Base-by-base conservation (phyloP, 441 rosid species). In the Omphalea diandra region DNA sequence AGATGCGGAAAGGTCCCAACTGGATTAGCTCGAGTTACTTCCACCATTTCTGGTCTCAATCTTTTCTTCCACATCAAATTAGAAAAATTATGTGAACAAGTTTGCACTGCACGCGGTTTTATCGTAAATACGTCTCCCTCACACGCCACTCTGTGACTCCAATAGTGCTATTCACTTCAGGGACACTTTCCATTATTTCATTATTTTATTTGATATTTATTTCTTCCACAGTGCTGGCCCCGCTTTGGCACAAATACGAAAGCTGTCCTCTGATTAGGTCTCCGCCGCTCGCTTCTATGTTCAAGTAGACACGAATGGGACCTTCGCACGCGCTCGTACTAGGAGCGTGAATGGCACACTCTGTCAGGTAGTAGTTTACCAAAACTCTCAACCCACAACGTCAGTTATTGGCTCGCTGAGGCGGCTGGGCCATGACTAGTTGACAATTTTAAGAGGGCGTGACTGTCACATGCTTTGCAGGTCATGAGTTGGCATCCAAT, bases 401-500 rank as follows among this genome's bases (percentile, higher is more conserved):
- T 17, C 29, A 17, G 31, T 62, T 2, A 71, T 71, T 71, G 41
- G 60, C 26, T 18, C 7, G 41, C 24, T 29, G 22, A 33, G 32
- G 62, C 74, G 68, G 63, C 74, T 70, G 67, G 22, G 3, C 47
- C 22, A 68, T 12, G 29, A 57, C 10, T 2, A 14, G 49, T 65
- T 11, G 36, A 36, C 14, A 35, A 53, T 43, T 41, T 26, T 17
- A 2, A 31, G 22, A 50, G 62, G 22, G 43, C 74, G 74, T 71
- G 74, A 50, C 12, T 1, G 32, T 18, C 74, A 62, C 68, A 43
- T 36, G 74, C 61, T 31, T n/a, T 52, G 38, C 62, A 26, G 26
- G 38, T 41, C 29, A 52, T 63, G 68, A 71, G 74, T 71, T 71
- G 74, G 41, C 41, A 62, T 41, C 68, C 55, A 40, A 50, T 69